Evolutionary conservation across 2,329 filamentous ascomycete species (phyloP), one percentile per base, ranked within the genome.

Genomic region (Penicillium sp.): DNA sequence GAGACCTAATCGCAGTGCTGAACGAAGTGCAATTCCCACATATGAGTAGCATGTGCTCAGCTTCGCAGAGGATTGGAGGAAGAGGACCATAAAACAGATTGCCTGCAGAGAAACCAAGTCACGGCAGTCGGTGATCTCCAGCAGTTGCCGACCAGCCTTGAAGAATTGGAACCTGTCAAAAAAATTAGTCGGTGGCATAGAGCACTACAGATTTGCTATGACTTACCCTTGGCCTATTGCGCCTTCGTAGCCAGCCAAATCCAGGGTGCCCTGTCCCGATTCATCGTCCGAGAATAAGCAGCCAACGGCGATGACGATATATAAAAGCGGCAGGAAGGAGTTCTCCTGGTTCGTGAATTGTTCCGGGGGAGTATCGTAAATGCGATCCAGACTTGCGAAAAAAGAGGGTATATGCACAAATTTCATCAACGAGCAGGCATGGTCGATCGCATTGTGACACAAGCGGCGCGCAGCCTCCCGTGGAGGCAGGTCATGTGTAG

Each of bases 371-470:
- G 81, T 86, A 62, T 89, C 85, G 73, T 96, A 97, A 40, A 97
- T 82, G 54, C 83, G 83, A 64, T 96, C 87, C 61, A 96, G 83
- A 67, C 85, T 86, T 58, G 84, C 82, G 75, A 89, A 91, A 71
- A 96, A 97, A 0, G 86, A 86, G 0, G 93, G 93, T 50, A 89
- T 81, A 69, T 97, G 92, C 6, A 96, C 84, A 56, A 93, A 87
- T 38, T 90, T 85, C 72, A 89, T 80, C 53, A 89, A 75, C 25
- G 83, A 80, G 62, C 84, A 83, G 31, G 84, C 85, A 69, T 89
- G 84, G 57, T 87, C 81, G 27, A 89, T 74, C 27, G 85, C 83
- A 68, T 82, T 83, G 54, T 81, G 79, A 70, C 84, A 86, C 38
- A 88, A 73, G 55, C 81, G 75, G 35, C 77, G 78, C 25, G 86